Conservation (phyloP, 2,329 filamentous ascomycete species). For the Ophiostoma ulmi region DNA sequence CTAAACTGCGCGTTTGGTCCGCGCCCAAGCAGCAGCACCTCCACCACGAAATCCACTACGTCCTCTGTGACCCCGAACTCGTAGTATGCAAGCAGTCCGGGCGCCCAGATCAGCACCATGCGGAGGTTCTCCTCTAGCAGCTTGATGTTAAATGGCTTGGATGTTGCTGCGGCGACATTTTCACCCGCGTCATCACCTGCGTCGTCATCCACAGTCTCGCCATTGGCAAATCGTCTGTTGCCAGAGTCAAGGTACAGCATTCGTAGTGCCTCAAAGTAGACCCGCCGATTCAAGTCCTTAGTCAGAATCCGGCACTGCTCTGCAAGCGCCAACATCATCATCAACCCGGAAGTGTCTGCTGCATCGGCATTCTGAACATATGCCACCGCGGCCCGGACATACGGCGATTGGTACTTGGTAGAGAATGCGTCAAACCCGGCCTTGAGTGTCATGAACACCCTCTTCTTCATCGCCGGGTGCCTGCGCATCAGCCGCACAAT, state of each 20-base stretch:
- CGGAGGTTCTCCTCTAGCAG: conserved; percentile 28
- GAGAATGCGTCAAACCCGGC: conserved; percentile 50
- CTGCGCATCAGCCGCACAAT: conserved; percentile 53
- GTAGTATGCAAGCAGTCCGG: conserved; percentile 45
- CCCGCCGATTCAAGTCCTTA: conserved; percentile 42
- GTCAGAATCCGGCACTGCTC: conserved; percentile 43
- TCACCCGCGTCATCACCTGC: background rate
- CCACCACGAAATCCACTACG: conserved; percentile 42
- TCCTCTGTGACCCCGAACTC: conserved; percentile 41
- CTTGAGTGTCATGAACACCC: conserved; percentile 51
- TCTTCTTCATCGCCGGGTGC: conserved; percentile 46
- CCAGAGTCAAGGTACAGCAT: conserved; percentile 33
- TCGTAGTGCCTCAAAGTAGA: conserved; percentile 45
- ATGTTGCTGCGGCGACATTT: background rate
- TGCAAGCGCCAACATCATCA: conserved; percentile 42
- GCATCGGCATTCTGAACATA: conserved; percentile 47
- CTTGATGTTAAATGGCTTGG: background rate
- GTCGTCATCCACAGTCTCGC: background rate
- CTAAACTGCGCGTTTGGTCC: conserved; percentile 32
- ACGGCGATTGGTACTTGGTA: conserved; percentile 46
- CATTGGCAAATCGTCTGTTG: background rate
- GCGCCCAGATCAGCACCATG: conserved; percentile 46
- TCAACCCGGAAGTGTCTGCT: conserved; percentile 37
- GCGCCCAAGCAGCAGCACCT: conserved; percentile 43
- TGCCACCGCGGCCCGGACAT: conserved; percentile 47